Conservation (phyloP, 164 flowering plant species). For the Annona squamosa region DNA sequence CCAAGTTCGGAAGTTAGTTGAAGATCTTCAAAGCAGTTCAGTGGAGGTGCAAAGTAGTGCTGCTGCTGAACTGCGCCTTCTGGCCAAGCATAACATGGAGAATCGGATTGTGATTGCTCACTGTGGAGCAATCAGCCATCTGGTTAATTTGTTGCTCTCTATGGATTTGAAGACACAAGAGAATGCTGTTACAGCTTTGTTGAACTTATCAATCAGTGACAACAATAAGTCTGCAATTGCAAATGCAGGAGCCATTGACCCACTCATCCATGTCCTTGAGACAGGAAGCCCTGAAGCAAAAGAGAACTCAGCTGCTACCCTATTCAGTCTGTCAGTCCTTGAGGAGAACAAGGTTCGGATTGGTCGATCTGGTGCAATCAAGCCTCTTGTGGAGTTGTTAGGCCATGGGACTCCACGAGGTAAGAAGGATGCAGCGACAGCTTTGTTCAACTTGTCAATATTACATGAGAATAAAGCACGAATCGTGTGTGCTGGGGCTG, state of each 20-base stretch:
- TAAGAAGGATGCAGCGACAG: slow-evolving; percentile 95
- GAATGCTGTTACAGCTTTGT: slow-evolving; percentile 91
- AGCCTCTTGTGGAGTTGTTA: slow-evolving; percentile 63
- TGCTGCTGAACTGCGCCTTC: slow-evolving; percentile 82
- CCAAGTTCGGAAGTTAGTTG: slow-evolving; percentile 56
- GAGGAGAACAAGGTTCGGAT: slow-evolving; percentile 87
- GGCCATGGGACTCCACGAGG: slow-evolving; percentile 82
- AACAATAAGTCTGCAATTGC: slow-evolving; percentile 75
- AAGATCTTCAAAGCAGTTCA: slow-evolving; percentile 17
- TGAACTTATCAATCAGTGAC: slow-evolving; percentile 83
- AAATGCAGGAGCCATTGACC: slow-evolving; percentile 77
- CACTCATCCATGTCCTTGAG: slow-evolving; percentile 71
- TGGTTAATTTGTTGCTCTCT: slow-evolving; percentile 67
- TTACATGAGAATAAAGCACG: slow-evolving; percentile 85
- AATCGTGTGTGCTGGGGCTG: slow-evolving; percentile 81
- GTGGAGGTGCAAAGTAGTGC: slow-evolving; percentile 69
- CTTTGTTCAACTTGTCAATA: slow-evolving; percentile 78
- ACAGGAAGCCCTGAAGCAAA: slow-evolving; percentile 86
- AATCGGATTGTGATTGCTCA: slow-evolving; percentile 78
- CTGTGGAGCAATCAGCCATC: slow-evolving; percentile 85
- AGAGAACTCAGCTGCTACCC: slow-evolving; percentile 94
- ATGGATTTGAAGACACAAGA: slow-evolving; percentile 72
- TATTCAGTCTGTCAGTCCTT: slow-evolving; percentile 80
- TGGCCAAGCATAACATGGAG: slow-evolving; percentile 76
- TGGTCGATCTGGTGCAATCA: slow-evolving; percentile 87